Conservation (phyloP, 495 filamentous ascomycete species). For the Lepidopterella palustris region DNA sequence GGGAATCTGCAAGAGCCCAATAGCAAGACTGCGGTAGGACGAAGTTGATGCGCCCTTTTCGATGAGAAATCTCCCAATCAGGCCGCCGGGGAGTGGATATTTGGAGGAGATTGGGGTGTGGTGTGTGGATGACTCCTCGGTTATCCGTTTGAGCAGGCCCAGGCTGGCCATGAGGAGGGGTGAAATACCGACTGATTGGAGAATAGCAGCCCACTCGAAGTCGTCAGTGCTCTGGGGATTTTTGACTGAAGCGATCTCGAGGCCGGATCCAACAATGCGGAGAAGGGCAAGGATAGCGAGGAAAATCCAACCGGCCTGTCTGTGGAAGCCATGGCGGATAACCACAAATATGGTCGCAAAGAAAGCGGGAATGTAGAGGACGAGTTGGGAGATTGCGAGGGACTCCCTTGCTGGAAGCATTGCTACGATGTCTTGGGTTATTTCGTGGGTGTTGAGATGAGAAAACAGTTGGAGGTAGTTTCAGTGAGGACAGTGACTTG, state of each 20-base stretch:
- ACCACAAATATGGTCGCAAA: conserved; percentile 15
- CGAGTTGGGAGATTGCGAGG: conserved; percentile 5
- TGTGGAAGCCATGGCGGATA: conserved; percentile 25
- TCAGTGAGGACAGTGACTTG: too few species aligned
- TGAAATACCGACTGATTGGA: conserved; percentile 29
- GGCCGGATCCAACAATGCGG: conserved; percentile 24
- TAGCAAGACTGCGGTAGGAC: background rate
- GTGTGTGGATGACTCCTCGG: background rate
- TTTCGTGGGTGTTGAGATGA: too few species aligned
- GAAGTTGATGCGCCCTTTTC: conserved; percentile 7
- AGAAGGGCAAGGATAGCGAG: conserved; percentile 24
- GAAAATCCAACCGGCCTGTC: conserved; percentile 28
- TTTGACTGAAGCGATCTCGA: conserved; percentile 11
- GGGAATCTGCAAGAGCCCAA: conserved; percentile 24
- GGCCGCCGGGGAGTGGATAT: background rate
- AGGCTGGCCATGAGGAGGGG: conserved; percentile 28
- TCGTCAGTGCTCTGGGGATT: conserved; percentile 9
- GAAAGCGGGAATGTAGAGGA: conserved; percentile 11
- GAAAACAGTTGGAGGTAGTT: too few species aligned
- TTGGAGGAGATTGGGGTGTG: background rate
- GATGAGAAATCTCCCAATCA: background rate
- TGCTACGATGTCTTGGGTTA: too few species aligned
- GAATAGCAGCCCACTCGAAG: conserved; percentile 22
- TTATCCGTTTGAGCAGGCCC: conserved; percentile 26
- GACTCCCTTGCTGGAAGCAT: background rate